Percentiles rank a stretch among this genome's conserved stretches.
Conservation (phyloP, 2,329 filamentous ascomycete genomes). For the Niveomyces coronatus region DNA sequence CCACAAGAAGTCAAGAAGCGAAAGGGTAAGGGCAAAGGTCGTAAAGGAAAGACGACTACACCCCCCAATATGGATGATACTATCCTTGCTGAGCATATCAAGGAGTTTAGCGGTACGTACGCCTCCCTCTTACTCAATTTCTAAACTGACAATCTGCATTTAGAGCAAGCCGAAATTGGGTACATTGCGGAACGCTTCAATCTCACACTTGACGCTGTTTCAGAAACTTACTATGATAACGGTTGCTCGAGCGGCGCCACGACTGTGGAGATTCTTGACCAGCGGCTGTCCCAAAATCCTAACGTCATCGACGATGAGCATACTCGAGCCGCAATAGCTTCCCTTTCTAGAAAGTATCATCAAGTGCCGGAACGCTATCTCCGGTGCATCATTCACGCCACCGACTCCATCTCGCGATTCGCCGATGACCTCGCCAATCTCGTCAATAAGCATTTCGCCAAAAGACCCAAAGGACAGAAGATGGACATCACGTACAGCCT, state of each 20-base stretch:
- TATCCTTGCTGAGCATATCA: conserved; percentile 13
- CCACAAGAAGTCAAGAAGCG: conserved; percentile 32
- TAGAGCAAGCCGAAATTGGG: conserved; percentile 30
- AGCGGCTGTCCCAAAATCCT: conserved; percentile 26
- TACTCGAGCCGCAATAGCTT: conserved; percentile 14
- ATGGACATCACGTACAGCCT: conserved; percentile 29
- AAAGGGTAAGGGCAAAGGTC: conserved; percentile 28
- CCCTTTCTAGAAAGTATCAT: conserved; percentile 27
- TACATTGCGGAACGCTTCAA: conserved; percentile 35
- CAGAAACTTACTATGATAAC: conserved; percentile 28
- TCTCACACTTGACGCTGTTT: conserved; percentile 30
- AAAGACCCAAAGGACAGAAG: conserved; percentile 25
- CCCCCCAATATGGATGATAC: conserved; percentile 12
- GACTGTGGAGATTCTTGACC: conserved; percentile 32
- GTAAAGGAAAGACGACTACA: conserved; percentile 16
- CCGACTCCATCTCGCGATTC: conserved; percentile 22
- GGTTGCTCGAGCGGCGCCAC: conserved; percentile 29
- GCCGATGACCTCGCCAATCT: conserved; percentile 31
- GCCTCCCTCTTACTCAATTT: not conserved
- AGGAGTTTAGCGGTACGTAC: conserved; percentile 21
- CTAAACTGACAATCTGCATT: not conserved
- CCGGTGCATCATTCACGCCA: conserved; percentile 30
- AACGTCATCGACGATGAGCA: conserved; percentile 21
- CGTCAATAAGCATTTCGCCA: conserved; percentile 32
- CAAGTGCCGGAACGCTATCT: conserved; percentile 35